Evolutionary conservation across 2,329 filamentous ascomycete species (phyloP).

Genomic region (Decorospora gaudefroyi): DNA sequence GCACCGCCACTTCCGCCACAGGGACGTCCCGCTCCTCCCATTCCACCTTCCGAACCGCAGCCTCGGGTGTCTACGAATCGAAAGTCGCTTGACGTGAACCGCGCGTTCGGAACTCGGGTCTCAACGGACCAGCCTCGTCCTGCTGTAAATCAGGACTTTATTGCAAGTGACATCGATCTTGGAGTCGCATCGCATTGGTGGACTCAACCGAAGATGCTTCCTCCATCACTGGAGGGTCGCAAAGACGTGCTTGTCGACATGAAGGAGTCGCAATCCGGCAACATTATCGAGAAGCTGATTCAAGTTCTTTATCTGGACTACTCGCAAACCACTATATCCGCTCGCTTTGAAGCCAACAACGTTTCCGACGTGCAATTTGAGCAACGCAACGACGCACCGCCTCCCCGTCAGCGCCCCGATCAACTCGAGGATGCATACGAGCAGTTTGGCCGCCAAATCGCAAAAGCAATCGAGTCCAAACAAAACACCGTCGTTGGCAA

Average conservation of each 20-base stretch:
- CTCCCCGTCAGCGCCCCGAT: conserved; percentile 81
- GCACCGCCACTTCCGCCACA: conserved; percentile 52
- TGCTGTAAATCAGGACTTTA: conserved; percentile 73
- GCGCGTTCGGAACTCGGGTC: conserved; percentile 57
- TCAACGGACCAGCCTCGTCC: conserved; percentile 79
- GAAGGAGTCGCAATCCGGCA: conserved; percentile 76
- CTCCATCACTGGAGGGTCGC: conserved; percentile 79
- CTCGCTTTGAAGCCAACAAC: conserved; percentile 75
- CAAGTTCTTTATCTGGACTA: conserved; percentile 95
- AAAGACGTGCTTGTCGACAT: conserved; percentile 82
- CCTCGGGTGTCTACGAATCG: conserved; percentile 54
- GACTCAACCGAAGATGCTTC: conserved; percentile 76
- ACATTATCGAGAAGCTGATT: conserved; percentile 76
- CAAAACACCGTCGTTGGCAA: conserved; percentile 84
- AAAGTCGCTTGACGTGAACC: conserved; percentile 68
- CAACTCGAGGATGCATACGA: conserved; percentile 87
- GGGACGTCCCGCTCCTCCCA: conserved; percentile 17
- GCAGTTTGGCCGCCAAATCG: conserved; percentile 77
- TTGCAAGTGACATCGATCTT: conserved; percentile 86
- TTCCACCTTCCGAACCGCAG: conserved; percentile 51
- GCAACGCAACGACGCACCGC: conserved; percentile 85
- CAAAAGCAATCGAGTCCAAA: conserved; percentile 68
- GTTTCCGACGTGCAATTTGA: conserved; percentile 74
- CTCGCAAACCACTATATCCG: conserved; percentile 87
- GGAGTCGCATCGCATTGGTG: conserved; percentile 80